Evolutionary conservation across 306 rosid species (phyloP).

Genomic region (Crotalaria pallida): DNA sequence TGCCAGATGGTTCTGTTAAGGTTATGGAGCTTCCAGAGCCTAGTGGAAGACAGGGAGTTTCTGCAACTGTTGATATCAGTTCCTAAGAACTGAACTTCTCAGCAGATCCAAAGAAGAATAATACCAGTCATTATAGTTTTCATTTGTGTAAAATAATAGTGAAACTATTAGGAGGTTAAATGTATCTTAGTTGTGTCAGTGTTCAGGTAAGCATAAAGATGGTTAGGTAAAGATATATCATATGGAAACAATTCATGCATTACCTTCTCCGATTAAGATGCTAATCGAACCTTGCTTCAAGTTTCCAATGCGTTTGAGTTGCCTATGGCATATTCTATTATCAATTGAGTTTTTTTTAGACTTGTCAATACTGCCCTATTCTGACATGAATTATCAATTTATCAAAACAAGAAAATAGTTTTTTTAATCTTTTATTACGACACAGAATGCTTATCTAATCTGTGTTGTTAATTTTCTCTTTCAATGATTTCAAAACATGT

Average conservation of each 20-base stretch:
- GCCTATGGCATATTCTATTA: background rate
- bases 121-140: background rate
- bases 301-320: background rate
- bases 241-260: background rate
- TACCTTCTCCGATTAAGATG: background rate
- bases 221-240: background rate
- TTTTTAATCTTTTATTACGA: too few species aligned
- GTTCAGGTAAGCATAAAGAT: background rate
- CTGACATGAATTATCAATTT: background rate
- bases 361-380: background rate
- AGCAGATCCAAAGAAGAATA: constrained; percentile 41
- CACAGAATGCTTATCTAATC: background rate
- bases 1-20: constrained; percentile 55
- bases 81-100: constrained; percentile 39
- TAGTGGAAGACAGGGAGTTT: background rate
- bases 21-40: constrained; percentile 18
- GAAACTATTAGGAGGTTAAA: constrained; percentile 18
- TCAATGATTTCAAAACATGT: background rate
- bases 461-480: background rate
- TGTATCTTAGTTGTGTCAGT: background rate
- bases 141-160: constrained; percentile 11
- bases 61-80: constrained; percentile 23
- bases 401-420: background rate
- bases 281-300: background rate
- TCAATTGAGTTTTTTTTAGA: background rate